These are phyloP conservation scores for Chalaropsis thielavioides DNA, from an alignment of 2,329 filamentous ascomycete species.

Conservation along the genomic window DNA sequence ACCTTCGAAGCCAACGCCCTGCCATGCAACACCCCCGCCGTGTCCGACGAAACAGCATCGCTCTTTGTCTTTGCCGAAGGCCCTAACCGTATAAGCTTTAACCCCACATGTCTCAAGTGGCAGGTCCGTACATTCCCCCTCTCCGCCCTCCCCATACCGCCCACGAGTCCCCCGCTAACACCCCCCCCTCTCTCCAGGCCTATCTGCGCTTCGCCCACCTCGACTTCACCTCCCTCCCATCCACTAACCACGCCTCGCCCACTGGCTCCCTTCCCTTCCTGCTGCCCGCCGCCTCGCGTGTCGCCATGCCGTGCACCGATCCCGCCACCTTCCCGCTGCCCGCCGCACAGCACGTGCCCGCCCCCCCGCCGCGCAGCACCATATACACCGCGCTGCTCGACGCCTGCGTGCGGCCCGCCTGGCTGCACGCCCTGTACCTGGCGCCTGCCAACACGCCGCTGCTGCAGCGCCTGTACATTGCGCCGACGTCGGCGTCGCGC, in stretches of 20 bases:
- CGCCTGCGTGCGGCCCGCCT: constrained; percentile 66
- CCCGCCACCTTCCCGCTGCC: constrained; percentile 49
- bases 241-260: constrained; percentile 87
- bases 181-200: constrained; percentile 37
- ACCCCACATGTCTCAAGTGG: constrained; percentile 90
- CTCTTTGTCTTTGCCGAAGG: constrained; percentile 66
- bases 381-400: constrained; percentile 69
- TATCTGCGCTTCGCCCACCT: constrained; percentile 67
- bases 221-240: constrained; percentile 50
- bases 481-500: constrained; percentile 42
- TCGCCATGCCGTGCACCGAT: constrained; percentile 28
- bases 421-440: constrained; percentile 74
- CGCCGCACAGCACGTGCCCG: constrained; percentile 24
- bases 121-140: constrained; percentile 46
- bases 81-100: constrained; percentile 60
- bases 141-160: background rate
- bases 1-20: constrained; percentile 63
- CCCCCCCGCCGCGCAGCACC: constrained; percentile 38
- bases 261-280: constrained; percentile 81
- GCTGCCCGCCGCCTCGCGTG: constrained; percentile 35
- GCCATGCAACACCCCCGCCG: constrained; percentile 40
- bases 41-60: constrained; percentile 33
- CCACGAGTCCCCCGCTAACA: constrained; percentile 1
- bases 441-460: constrained; percentile 52
- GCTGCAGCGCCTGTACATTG: constrained; percentile 57